These are phyloP conservation scores for Penicillium olsonii DNA, from an alignment of 2,329 filamentous ascomycete genomes.

Conservation along the genomic window DNA sequence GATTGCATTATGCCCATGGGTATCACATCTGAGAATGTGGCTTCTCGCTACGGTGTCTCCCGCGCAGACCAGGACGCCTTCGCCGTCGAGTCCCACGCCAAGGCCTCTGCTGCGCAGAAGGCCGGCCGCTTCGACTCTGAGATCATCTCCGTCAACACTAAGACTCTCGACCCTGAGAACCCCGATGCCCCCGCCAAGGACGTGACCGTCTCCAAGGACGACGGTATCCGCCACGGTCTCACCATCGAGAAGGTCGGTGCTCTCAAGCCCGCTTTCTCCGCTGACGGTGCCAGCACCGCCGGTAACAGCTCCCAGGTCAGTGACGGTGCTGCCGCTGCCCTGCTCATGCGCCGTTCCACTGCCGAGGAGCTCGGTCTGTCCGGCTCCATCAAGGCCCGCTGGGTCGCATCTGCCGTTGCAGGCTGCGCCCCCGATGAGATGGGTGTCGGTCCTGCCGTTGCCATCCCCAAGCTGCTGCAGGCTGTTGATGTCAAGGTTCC, in stretches of 20 bases:
- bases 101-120: conserved; percentile 70
- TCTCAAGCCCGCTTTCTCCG: conserved; percentile 83
- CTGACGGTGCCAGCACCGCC: conserved; percentile 75
- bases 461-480: conserved; percentile 77
- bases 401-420: conserved; percentile 72
- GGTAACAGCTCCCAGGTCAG: conserved; percentile 85
- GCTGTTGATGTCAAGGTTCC: conserved; percentile 65
- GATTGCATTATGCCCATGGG: conserved; percentile 97
- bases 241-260: conserved; percentile 70
- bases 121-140: conserved; percentile 73
- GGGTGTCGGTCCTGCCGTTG: conserved; percentile 85
- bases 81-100: conserved; percentile 71
- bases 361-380: conserved; percentile 72
- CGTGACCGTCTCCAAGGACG: conserved; percentile 74
- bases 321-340: conserved; percentile 80
- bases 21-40: conserved; percentile 85
- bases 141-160: conserved; percentile 77
- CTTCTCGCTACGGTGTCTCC: conserved; percentile 70
- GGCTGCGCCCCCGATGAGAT: conserved; percentile 90
- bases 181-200: conserved; percentile 57
- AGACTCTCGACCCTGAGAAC: conserved; percentile 65
- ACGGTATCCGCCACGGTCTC: conserved; percentile 73
- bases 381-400: conserved; percentile 74
- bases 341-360: conserved; percentile 82
- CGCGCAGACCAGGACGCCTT: conserved; percentile 81